Evolutionary conservation across 805 yeast genomes (phyloP).

Genomic region (Pichia paraexigua): DNA sequence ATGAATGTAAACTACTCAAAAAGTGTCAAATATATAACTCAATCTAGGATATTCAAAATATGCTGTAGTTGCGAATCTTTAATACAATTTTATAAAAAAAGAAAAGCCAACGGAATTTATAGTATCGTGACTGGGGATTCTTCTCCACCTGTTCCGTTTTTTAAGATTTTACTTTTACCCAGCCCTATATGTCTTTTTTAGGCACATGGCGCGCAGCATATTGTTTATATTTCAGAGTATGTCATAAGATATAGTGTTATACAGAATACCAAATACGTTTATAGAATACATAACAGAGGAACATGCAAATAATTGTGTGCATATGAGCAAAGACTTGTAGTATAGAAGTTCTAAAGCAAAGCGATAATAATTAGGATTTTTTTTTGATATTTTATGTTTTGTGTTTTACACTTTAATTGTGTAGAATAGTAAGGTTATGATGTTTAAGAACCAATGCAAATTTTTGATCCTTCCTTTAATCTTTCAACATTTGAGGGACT

Average conservation of each 20-base stretch:
- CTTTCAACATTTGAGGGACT: conserved; percentile 33
- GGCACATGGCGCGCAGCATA: too few species aligned
- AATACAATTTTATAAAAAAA: background rate
- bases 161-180: background rate
- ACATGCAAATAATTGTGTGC: background rate
- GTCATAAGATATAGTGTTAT: background rate
- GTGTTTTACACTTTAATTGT: background rate
- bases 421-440: background rate
- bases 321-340: background rate
- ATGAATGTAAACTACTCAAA: background rate
- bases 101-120: background rate
- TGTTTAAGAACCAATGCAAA: conserved; percentile 54
- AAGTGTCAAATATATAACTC: background rate
- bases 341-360: background rate
- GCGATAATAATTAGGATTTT: background rate
- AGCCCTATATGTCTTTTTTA: background rate
- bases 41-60: background rate
- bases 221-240: too few species aligned
- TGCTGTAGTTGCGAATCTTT: background rate
- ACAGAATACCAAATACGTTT: background rate
- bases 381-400: background rate
- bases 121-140: background rate
- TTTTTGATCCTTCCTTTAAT: conserved; percentile 64
- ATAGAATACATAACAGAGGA: background rate
- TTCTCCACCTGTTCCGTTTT: background rate